Percentiles rank a stretch among this genome's conserved stretches.
phyloP scores from a whole-genome alignment of 495 filamentous ascomycete genomes.

The Chaetomium cochliodes region DNA sequence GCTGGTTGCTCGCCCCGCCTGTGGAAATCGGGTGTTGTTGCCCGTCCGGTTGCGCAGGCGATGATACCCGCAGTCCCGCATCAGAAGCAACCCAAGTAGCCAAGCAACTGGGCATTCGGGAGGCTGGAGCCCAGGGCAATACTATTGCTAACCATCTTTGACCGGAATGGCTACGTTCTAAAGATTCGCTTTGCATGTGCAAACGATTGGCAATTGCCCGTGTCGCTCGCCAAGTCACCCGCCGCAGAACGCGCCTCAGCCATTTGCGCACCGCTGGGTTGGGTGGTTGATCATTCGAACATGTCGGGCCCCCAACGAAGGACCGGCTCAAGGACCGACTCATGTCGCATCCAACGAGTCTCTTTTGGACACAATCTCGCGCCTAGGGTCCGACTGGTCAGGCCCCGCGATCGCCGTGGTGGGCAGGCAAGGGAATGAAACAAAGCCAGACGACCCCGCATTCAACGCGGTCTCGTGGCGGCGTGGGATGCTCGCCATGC shows the following conservation, averaged over 20 bases:
- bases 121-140: constrained; percentile 4
- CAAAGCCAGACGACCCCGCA: constrained; percentile 23
- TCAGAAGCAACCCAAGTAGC: neutral
- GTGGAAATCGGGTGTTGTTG: neutral
- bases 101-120: neutral
- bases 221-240: neutral
- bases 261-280: neutral
- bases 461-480: constrained; percentile 6
- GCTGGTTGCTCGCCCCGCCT: neutral
- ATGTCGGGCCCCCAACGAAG: neutral
- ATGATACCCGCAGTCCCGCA: neutral
- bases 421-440: constrained; percentile 18
- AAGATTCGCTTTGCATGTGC: neutral
- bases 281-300: neutral
- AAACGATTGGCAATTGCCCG: neutral
- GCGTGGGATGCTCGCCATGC: constrained; percentile 14
- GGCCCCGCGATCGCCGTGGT: constrained; percentile 13
- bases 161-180: constrained; percentile 2
- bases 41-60: neutral
- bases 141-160: constrained; percentile 5
- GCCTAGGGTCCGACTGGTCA: constrained; percentile 20
- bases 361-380: constrained; percentile 5
- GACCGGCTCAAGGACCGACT: constrained; percentile 1
- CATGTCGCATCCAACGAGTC: constrained; percentile 11
- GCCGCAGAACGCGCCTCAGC: neutral